Percentiles rank a stretch among this genome's conserved stretches.
phyloP scores from a whole-genome alignment of 2,329 filamentous ascomycete species.

The Blastomyces percursus region DNA sequence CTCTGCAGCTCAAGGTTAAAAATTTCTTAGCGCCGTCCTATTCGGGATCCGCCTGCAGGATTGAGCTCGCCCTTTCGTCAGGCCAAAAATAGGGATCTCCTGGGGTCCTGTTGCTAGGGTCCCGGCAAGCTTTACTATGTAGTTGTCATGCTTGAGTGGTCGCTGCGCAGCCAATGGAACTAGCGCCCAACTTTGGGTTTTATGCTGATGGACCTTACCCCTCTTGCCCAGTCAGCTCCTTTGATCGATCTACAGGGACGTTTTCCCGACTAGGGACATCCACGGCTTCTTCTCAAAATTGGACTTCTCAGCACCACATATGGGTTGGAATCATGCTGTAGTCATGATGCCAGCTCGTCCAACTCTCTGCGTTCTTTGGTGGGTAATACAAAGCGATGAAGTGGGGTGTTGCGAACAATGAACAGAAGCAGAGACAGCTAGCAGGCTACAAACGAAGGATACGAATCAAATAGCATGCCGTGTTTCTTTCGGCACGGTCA shows the following conservation, averaged over 20 bases:
- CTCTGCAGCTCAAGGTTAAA: neutral
- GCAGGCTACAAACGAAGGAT: neutral
- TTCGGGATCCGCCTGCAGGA: neutral
- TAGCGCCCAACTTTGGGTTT: constrained; percentile 1
- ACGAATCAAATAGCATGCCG: neutral
- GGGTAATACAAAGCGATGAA: neutral
- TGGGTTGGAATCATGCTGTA: neutral
- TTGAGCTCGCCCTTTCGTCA: neutral
- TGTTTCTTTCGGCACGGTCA: neutral
- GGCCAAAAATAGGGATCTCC: neutral
- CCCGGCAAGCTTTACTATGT: neutral
- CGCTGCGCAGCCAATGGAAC: neutral
- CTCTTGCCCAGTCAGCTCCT: neutral
- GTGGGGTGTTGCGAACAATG: neutral
- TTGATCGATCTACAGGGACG: neutral
- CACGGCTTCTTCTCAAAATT: neutral
- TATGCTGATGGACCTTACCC: neutral
- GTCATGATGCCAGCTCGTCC: neutral
- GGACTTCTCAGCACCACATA: neutral
- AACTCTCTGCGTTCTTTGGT: neutral
- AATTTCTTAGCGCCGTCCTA: neutral
- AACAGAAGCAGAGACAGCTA: neutral
- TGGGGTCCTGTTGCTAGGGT: neutral
- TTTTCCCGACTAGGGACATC: neutral
- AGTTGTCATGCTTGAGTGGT: neutral